Base-by-base conservation (phyloP, 2,329 filamentous ascomycete genomes). In the Coniochaeta hoffmannii region DNA sequence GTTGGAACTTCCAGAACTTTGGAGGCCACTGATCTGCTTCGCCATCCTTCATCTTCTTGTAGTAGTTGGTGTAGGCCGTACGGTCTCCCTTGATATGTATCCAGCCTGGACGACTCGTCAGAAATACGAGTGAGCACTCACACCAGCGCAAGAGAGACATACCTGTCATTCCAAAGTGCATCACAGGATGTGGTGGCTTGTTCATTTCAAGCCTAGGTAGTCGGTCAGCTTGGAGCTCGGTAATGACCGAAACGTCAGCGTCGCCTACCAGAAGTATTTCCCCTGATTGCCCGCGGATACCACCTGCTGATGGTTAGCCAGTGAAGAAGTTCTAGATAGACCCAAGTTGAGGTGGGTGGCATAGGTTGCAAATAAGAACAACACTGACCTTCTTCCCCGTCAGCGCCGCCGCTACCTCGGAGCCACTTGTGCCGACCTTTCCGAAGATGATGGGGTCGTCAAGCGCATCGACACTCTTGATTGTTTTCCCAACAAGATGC, bases 371-470 rank as follows among this genome's bases (percentile, higher is more conserved):
- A 22, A 8, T n/a, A n/a, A n/a, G n/a, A n/a, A n/a, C n/a, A n/a
- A 12, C 30, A 7, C 8, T 6, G 56, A 76, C 75, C 65, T 84
- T 90, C 65, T 88, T 93, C 4, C 90, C 90, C 3, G 79, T 79
- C 65, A 97, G 76, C 1, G 87, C 85, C 55, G 82, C 79, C 62
- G 89, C 77, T 59, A 99, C 91, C 30, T 86, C 87, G 0, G 81
- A 70, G 0, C 87, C 89, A 17, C 81, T 89, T 0, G 89, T 95
- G 30, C 92, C 91, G 19, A 85, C 91, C 71, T 97, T 97, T 62
- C 92, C 91, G 70, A 92, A 99, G 6, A 99, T 81, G 66, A 88
- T 93, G 63, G 77, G 75, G 73, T 99, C 93, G 64, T 96, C 86
- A 59, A 86, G 79, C 12, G 89, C 87, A 24, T 80, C 76, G 55